Evolutionary conservation across 345 rosid genomes (phyloP).

Genomic region (Sisymbrium altissimum): DNA sequence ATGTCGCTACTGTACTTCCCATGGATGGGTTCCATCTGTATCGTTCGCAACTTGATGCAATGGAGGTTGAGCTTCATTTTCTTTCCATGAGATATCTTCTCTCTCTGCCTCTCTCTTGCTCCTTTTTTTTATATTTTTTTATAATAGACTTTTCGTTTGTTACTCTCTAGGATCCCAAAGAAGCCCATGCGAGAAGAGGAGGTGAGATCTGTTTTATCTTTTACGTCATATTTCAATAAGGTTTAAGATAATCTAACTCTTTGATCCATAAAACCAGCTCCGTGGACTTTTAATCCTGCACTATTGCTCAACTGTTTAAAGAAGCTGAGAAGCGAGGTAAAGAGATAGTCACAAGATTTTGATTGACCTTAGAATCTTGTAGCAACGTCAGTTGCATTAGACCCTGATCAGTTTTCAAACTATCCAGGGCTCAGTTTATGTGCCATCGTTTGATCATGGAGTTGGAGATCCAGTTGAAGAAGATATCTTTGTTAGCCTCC

Average conservation of each 20-base stretch:
- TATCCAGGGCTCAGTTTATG: slow-evolving; percentile 77
- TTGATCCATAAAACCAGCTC: slow-evolving; percentile 53
- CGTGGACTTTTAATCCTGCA: slow-evolving; percentile 83
- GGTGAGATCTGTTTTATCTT: slow-evolving; percentile 45
- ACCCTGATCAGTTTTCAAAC: slow-evolving; percentile 14
- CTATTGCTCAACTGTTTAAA: slow-evolving; percentile 64
- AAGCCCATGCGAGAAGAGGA: slow-evolving; percentile 98
- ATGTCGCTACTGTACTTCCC: slow-evolving; percentile 77
- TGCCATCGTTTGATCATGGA: slow-evolving; percentile 90
- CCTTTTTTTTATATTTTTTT: background rate
- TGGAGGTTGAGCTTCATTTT: slow-evolving; percentile 57
- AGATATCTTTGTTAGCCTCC: slow-evolving; percentile 72
- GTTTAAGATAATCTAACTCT: slow-evolving; percentile 19
- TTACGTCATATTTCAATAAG: background rate
- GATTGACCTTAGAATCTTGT: background rate
- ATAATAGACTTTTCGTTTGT: background rate
- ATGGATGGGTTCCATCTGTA: slow-evolving; percentile 98
- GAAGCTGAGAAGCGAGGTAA: slow-evolving; percentile 72
- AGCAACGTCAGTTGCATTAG: slow-evolving; percentile 1
- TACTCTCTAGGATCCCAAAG: slow-evolving; percentile 66
- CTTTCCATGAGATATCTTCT: background rate
- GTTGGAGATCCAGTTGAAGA: slow-evolving; percentile 93
- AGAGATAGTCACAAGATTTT: slow-evolving; percentile 2
- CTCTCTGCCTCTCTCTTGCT: background rate
- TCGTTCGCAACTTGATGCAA: slow-evolving; percentile 84